Conservation (phyloP, 106 monocot species). For the Dendrobium nobile region DNA sequence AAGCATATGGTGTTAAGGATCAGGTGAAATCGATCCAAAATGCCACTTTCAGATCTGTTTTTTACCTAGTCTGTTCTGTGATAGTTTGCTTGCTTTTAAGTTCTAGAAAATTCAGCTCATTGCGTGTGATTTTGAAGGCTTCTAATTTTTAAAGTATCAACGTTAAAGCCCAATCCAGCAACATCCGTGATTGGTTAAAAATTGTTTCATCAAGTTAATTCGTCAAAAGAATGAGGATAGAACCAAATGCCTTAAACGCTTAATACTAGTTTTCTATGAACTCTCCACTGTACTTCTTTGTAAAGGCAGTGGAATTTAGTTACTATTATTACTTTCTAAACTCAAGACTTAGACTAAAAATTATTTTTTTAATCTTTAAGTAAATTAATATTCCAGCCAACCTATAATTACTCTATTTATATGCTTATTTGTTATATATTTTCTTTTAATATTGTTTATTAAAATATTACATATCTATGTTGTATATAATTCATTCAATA, state of each 20-base stretch:
- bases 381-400: background rate
- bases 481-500: background rate
- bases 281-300: too few species aligned
- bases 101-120: background rate
- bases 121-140: background rate
- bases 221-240: background rate
- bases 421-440: background rate
- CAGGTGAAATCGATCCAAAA: background rate
- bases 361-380: background rate
- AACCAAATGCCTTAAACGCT: background rate
- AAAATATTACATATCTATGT: background rate
- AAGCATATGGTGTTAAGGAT: background rate
- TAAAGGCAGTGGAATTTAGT: background rate
- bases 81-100: background rate
- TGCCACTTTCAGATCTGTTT: background rate
- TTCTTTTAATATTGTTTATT: background rate
- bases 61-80: background rate
- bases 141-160: too few species aligned
- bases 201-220: background rate
- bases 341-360: background rate
- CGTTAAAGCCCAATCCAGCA: background rate
- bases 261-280: background rate
- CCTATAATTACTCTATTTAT: background rate
- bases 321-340: background rate
- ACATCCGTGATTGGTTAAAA: background rate